Conservation (phyloP, 1,139 yeast genomes). For the Yamadazyma siamensis region DNA sequence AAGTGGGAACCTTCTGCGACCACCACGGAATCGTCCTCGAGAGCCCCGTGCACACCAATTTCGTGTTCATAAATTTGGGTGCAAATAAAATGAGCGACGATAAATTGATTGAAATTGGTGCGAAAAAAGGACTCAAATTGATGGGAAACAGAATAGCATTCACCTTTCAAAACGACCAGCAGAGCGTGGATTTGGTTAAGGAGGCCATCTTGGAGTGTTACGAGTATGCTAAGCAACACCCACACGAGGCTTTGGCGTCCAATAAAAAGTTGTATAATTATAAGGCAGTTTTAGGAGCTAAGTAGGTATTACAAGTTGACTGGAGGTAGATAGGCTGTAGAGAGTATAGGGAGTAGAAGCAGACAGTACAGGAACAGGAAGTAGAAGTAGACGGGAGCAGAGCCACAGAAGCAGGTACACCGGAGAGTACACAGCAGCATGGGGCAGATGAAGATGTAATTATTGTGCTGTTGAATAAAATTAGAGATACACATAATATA, state of each 20-base stretch:
- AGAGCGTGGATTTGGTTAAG: slow-evolving; percentile 29
- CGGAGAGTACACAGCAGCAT: background rate
- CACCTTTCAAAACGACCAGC: slow-evolving; percentile 37
- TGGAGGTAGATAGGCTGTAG: background rate
- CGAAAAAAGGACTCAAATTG: slow-evolving; percentile 26
- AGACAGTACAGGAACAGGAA: background rate
- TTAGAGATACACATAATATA: too few species aligned
- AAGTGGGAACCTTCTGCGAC: slow-evolving; percentile 46
- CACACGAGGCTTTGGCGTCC: slow-evolving; percentile 15
- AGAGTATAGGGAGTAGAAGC: background rate
- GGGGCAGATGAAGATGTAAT: too few species aligned
- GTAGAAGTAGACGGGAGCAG: too few species aligned
- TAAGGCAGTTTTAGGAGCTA: slow-evolving; percentile 6
- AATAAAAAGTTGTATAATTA: slow-evolving; percentile 14
- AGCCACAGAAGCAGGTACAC: too few species aligned
- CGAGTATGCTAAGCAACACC: slow-evolving; percentile 27
- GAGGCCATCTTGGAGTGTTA: slow-evolving; percentile 26
- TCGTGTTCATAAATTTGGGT: slow-evolving; percentile 38
- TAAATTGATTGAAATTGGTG: slow-evolving; percentile 22
- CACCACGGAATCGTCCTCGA: slow-evolving; percentile 27
- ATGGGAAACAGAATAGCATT: slow-evolving; percentile 33
- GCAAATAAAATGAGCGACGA: slow-evolving; percentile 31
- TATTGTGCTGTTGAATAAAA: too few species aligned
- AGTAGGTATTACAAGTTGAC: background rate
- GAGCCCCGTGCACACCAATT: slow-evolving; percentile 41